Percentiles rank a stretch among this genome's conserved stretches.
Conservation (phyloP, 2,329 filamentous ascomycete genomes). For the Fusarium haematococcum region DNA sequence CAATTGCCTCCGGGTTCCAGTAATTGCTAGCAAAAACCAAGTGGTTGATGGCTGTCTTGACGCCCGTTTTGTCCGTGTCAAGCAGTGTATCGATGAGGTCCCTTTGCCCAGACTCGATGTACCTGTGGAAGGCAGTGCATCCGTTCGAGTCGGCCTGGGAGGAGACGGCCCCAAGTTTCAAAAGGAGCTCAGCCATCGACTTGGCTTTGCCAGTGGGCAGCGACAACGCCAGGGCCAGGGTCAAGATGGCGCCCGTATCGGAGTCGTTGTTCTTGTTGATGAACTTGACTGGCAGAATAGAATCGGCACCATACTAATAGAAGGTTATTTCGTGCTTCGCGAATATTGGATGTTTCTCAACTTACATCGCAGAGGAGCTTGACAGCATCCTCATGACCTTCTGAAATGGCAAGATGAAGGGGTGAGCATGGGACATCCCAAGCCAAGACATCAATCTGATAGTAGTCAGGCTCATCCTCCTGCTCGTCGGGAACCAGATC, state of each 20-base stretch:
- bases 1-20: constrained; percentile 53
- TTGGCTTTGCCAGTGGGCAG: constrained; percentile 73
- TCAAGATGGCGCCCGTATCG: constrained; percentile 72
- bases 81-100: constrained; percentile 63
- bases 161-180: constrained; percentile 78
- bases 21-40: constrained; percentile 57
- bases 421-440: constrained; percentile 83
- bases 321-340: constrained; percentile 10
- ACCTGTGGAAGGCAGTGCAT: constrained; percentile 74
- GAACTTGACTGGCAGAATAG: constrained; percentile 79
- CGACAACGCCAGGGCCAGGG: constrained; percentile 74
- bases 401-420: constrained; percentile 82
- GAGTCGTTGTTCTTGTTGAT: constrained; percentile 59
- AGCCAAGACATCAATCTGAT: constrained; percentile 80
- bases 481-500: constrained; percentile 64
- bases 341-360: neutral
- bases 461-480: constrained; percentile 80
- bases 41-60: constrained; percentile 75
- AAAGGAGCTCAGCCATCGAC: constrained; percentile 72
- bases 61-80: constrained; percentile 69
- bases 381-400: constrained; percentile 77
- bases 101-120: constrained; percentile 63
- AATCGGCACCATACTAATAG: constrained; percentile 79
- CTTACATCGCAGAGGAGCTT: constrained; percentile 72
- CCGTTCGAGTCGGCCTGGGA: constrained; percentile 77